phyloP scores from a whole-genome alignment of 768 basidiomycete genomes.

The Tylopilus subfusipes region DNA sequence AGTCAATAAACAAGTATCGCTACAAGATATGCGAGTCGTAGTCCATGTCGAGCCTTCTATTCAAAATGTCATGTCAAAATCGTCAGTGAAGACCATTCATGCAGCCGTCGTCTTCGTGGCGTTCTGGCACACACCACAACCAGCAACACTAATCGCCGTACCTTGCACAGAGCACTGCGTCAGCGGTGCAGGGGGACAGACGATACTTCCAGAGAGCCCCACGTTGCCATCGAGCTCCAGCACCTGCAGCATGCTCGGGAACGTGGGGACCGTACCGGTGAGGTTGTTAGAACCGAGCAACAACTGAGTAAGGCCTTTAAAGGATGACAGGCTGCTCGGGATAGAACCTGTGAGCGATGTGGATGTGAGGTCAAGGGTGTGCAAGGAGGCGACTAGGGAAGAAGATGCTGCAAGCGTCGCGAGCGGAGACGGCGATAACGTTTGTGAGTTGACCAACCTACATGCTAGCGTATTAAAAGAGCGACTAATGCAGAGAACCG shows the following conservation, averaged over 20 bases:
- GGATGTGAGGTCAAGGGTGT: slow-evolving; percentile 38
- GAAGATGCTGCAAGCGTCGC: slow-evolving; percentile 30
- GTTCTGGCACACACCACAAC: slow-evolving; percentile 25
- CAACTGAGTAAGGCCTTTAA: slow-evolving; percentile 35
- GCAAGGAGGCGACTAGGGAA: slow-evolving; percentile 32
- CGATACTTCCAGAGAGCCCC: slow-evolving; percentile 31
- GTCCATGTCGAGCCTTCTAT: slow-evolving; percentile 9
- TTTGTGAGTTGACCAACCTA: slow-evolving; percentile 39
- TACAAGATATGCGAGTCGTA: slow-evolving; percentile 12
- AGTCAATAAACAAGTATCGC: slow-evolving; percentile 3
- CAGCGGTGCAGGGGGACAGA: slow-evolving; percentile 13
- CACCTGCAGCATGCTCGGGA: slow-evolving; percentile 35
- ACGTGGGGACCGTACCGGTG: slow-evolving; percentile 32
- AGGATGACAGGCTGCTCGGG: slow-evolving; percentile 32
- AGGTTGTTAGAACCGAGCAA: slow-evolving; percentile 40
- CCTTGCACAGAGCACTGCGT: slow-evolving; percentile 23
- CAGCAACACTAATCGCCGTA: slow-evolving; percentile 18
- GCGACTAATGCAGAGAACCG: background rate
- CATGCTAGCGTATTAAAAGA: slow-evolving; percentile 1
- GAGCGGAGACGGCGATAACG: slow-evolving; percentile 32
- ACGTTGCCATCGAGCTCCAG: slow-evolving; percentile 37
- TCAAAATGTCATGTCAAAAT: background rate
- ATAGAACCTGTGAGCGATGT: slow-evolving; percentile 40
- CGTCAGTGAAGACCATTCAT: background rate
- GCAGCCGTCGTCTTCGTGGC: slow-evolving; percentile 1